A percentile compares a stretch with the other conserved stretches of the same genome.
These are phyloP conservation scores for Fusarium proliferatum DNA, from an alignment of 2,329 filamentous ascomycete genomes.

Conservation along the genomic window DNA sequence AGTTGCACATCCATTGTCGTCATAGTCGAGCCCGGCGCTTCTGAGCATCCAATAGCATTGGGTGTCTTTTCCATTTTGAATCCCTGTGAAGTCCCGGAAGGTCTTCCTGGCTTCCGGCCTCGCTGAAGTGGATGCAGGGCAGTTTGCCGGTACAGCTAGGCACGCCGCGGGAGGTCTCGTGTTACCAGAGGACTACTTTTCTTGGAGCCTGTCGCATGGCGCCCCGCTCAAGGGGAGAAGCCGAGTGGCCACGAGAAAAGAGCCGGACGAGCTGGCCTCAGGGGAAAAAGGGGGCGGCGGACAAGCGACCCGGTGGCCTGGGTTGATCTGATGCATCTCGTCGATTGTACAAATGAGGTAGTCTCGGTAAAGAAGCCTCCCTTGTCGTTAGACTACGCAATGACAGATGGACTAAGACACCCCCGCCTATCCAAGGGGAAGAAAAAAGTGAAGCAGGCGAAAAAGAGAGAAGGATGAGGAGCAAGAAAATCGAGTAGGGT, in stretches of 20 bases:
- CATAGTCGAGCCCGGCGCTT: conserved; percentile 39
- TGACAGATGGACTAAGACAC: conserved; percentile 31
- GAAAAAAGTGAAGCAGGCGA: conserved; percentile 22
- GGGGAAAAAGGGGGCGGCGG: conserved; percentile 46
- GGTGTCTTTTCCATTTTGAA: conserved; percentile 21
- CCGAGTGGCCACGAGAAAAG: conserved; percentile 40
- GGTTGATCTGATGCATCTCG: conserved; percentile 48
- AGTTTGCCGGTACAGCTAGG: conserved; percentile 39
- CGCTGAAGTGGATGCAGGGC: conserved; percentile 29
- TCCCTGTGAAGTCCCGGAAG: conserved; percentile 35
- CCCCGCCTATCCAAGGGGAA: conserved; percentile 4
- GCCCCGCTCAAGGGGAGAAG: conserved; percentile 45
- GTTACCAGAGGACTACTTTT: conserved; percentile 41
- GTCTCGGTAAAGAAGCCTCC: conserved; percentile 31
- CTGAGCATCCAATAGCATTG: conserved; percentile 33
- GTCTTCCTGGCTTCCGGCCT: conserved; percentile 44
- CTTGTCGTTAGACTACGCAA: conserved; percentile 34
- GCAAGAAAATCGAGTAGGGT: conserved; percentile 20
- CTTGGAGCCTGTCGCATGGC: conserved; percentile 44
- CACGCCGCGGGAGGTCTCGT: conserved; percentile 32
- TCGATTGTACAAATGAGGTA: conserved; percentile 39
- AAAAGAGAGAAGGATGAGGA: conserved; percentile 4
- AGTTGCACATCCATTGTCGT: conserved; percentile 42
- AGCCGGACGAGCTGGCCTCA: conserved; percentile 36
- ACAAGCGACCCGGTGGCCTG: conserved; percentile 46